These are phyloP conservation scores for Glonium stellatum DNA, from an alignment of 495 filamentous ascomycete species.

Conservation along the genomic window DNA sequence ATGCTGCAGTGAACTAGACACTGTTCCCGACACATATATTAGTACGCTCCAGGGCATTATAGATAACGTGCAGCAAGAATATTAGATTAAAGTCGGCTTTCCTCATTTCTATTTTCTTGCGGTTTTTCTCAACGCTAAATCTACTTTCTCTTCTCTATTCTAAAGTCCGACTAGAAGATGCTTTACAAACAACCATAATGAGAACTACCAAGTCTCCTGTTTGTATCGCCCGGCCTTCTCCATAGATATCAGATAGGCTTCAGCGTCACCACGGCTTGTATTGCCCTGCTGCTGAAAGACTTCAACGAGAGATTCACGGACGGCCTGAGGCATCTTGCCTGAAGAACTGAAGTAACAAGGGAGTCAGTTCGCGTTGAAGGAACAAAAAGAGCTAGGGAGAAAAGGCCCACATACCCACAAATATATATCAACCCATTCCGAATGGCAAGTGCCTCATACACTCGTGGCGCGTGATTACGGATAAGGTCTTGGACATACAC, in stretches of 20 bases:
- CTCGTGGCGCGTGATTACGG: conserved; percentile 47
- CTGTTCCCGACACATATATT: too few relatives aligned
- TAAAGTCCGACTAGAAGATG: too few relatives aligned
- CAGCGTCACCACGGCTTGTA: conserved; percentile 45
- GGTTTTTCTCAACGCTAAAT: too few relatives aligned
- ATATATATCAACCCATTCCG: conserved; percentile 58
- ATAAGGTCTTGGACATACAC: conserved; percentile 87
- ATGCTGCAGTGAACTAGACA: too few relatives aligned
- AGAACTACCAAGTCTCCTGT: conserved; percentile 67
- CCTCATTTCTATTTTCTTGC: too few relatives aligned
- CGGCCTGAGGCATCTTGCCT: conserved; percentile 76
- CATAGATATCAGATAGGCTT: conserved; percentile 52
- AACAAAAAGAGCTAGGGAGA: not conserved
- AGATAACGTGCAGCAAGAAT: too few relatives aligned
- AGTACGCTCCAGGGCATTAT: too few relatives aligned
- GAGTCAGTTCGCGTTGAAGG: not conserved
- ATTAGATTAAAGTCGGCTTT: too few relatives aligned
- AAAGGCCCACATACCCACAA: conserved; percentile 55
- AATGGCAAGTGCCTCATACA: conserved; percentile 54
- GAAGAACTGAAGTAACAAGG: conserved; percentile 27
- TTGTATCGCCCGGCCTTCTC: conserved; percentile 65
- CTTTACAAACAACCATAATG: too few relatives aligned
- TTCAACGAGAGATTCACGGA: conserved; percentile 72
- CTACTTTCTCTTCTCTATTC: too few relatives aligned
- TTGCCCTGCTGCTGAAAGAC: conserved; percentile 47